Evolutionary conservation across 106 monocot genomes (phyloP).

Genomic region (Phalaenopsis aphrodite): DNA sequence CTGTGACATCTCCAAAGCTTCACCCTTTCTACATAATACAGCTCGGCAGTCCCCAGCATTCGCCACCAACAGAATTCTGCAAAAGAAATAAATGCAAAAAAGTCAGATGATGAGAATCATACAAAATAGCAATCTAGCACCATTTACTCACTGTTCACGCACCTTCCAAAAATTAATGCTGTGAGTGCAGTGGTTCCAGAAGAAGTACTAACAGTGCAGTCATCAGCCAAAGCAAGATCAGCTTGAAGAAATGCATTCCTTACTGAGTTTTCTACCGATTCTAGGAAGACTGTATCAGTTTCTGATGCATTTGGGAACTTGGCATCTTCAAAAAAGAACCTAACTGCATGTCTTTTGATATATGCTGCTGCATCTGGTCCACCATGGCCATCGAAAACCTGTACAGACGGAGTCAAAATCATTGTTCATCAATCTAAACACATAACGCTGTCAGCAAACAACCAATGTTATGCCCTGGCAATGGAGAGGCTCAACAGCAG

Average conservation of each 20-base stretch:
- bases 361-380: slow-evolving; percentile 75
- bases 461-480: too few relatives aligned
- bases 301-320: slow-evolving; percentile 49
- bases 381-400: slow-evolving; percentile 92
- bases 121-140: neutral
- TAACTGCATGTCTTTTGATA: slow-evolving; percentile 55
- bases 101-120: neutral
- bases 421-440: neutral
- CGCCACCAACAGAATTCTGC: slow-evolving; percentile 46
- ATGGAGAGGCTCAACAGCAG: neutral
- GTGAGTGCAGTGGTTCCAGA: slow-evolving; percentile 77
- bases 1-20: slow-evolving; percentile 50
- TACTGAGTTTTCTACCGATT: slow-evolving; percentile 39
- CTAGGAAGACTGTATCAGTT: slow-evolving; percentile 33
- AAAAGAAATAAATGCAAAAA: neutral
- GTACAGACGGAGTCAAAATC: neutral
- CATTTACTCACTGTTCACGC: neutral
- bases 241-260: slow-evolving; percentile 52
- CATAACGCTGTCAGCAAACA: too few relatives aligned
- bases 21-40: slow-evolving; percentile 45
- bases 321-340: slow-evolving; percentile 64
- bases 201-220: slow-evolving; percentile 41
- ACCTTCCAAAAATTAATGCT: slow-evolving; percentile 68
- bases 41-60: slow-evolving; percentile 74
- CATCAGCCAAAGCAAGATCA: slow-evolving; percentile 64